Evolutionary conservation across 495 filamentous ascomycete genomes (phyloP).

Genomic region (Parathielavia appendiculata): DNA sequence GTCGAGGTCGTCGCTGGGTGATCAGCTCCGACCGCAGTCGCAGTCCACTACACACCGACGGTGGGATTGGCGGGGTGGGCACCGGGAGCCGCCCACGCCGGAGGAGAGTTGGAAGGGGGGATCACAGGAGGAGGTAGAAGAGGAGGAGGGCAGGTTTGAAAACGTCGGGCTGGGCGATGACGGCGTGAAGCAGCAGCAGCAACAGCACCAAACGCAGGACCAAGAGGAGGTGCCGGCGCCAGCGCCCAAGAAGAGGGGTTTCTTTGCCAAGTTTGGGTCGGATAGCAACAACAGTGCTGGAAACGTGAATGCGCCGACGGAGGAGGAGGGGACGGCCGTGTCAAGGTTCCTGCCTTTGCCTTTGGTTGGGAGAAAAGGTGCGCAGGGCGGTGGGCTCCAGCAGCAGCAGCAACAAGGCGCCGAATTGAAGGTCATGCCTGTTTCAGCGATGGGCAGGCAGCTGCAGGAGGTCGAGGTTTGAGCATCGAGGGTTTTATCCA

Average conservation of each 20-base stretch:
- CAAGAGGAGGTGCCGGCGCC: conserved; percentile 1
- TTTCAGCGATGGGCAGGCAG: conserved; percentile 16
- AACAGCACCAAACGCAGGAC: conserved; percentile 43
- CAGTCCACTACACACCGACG: neutral
- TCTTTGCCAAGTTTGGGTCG: conserved; percentile 77
- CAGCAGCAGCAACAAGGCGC: conserved; percentile 50
- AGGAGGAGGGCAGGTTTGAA: conserved; percentile 75
- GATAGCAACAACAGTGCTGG: conserved; percentile 33
- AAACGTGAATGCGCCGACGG: neutral
- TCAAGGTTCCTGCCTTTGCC: conserved; percentile 59
- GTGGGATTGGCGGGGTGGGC: conserved; percentile 22
- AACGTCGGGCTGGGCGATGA: conserved; percentile 83
- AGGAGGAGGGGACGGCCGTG: conserved; percentile 35
- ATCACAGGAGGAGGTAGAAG: conserved; percentile 54
- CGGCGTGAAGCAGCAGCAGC: conserved; percentile 34
- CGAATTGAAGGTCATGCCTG: conserved; percentile 56
- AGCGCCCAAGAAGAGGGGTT: conserved; percentile 65
- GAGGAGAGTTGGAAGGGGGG: conserved; percentile 54
- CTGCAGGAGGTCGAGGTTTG: conserved; percentile 36
- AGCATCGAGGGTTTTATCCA: neutral
- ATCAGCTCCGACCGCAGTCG: neutral
- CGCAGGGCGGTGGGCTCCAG: conserved; percentile 61
- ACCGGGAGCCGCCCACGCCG: conserved; percentile 51
- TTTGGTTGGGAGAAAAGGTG: conserved; percentile 55
- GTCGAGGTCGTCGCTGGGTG: conserved; percentile 44